Base-by-base conservation (phyloP, 139 green algal genomes). In the Volvox reticuliferus region DNA sequence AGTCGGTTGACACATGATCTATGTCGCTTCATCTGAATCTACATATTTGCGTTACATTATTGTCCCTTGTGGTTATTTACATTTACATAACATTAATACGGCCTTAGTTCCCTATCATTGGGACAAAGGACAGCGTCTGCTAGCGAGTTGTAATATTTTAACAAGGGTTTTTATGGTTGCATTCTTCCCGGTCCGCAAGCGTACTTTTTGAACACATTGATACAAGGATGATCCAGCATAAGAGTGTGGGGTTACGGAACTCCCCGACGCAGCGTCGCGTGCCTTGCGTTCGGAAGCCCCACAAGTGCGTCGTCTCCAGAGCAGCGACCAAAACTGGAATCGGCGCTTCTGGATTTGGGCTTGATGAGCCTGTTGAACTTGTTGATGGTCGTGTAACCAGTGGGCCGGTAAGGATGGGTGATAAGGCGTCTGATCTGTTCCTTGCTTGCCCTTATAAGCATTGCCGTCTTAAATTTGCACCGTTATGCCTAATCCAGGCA, bases 281-380 rank as follows among this genome's bases (percentile, higher is more conserved):
- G 21, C 22, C 61, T 77, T 77, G 30, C 81, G 30, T 5, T 12
- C 18, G 36, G 36, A 37, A 44, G 63, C 36, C 78, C 20, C 28
- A n/a, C 79, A 50, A 35, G 26, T 73, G 44, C 18, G 28, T 86
- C 12, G 62, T 80, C 28, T 44, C 67, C 5, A 37, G 69, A 20
- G 61, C 61, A 19, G 44, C 26, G 18, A 33, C 69, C 6, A 22
- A 55, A 20, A 80, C 36, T 69, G 83, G 83, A 36, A 67, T 77
- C 44, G 68, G 35, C 5, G 24, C 67, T 30, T 50, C 67, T n/a
- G 85, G 62, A 6, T 21, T n/a, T 17, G 69, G 69, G 6, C 86
- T 90, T 22, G 86, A 90, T 63, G 86, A 90, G n/a, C 86, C 86
- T 1, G 82, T 90, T 12, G 50, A 84, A 32, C 86, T 90, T 19